Evolutionary conservation across 169 alveolate genomes (phyloP).

Genomic region (Babesia caballi): DNA sequence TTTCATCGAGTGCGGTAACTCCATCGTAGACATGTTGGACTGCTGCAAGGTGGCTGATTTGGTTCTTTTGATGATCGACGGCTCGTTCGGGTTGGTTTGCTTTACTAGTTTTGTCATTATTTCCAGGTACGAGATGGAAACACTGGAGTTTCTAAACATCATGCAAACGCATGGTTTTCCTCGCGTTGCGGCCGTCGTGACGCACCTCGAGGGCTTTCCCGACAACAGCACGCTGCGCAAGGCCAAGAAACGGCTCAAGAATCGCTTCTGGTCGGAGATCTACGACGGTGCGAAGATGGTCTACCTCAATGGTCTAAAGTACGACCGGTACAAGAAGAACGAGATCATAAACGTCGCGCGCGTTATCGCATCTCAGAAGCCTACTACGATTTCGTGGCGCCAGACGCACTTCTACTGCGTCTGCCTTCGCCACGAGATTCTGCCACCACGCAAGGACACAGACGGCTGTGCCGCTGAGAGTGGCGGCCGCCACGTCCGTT

Average conservation of each 20-base stretch:
- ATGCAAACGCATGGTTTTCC: constrained; percentile 92
- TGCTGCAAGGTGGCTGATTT: constrained; percentile 97
- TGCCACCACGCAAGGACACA: constrained; percentile 24
- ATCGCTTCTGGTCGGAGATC: constrained; percentile 96
- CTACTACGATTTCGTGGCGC: constrained; percentile 91
- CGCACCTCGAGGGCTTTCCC: constrained; percentile 94
- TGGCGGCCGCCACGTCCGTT: constrained; percentile 2
- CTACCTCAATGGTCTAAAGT: constrained; percentile 92
- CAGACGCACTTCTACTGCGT: constrained; percentile 94
- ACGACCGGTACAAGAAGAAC: constrained; percentile 88
- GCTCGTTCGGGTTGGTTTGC: constrained; percentile 79
- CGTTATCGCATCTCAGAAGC: constrained; percentile 90
- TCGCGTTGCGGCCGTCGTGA: constrained; percentile 92
- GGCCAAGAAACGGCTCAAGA: constrained; percentile 92
- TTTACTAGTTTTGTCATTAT: not conserved
- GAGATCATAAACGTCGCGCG: constrained; percentile 94
- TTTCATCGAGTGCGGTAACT: constrained; percentile 94
- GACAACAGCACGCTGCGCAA: constrained; percentile 89
- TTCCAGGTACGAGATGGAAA: constrained; percentile 95
- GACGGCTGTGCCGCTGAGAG: not conserved
- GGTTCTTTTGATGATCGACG: constrained; percentile 95
- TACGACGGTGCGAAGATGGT: constrained; percentile 97
- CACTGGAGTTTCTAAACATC: constrained; percentile 96
- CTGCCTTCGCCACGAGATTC: constrained; percentile 90
- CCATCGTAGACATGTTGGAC: constrained; percentile 94